These are phyloP conservation scores for Pestalotiopsis sp. DNA, from an alignment of 2,329 filamentous ascomycete species.

Conservation along the genomic window DNA sequence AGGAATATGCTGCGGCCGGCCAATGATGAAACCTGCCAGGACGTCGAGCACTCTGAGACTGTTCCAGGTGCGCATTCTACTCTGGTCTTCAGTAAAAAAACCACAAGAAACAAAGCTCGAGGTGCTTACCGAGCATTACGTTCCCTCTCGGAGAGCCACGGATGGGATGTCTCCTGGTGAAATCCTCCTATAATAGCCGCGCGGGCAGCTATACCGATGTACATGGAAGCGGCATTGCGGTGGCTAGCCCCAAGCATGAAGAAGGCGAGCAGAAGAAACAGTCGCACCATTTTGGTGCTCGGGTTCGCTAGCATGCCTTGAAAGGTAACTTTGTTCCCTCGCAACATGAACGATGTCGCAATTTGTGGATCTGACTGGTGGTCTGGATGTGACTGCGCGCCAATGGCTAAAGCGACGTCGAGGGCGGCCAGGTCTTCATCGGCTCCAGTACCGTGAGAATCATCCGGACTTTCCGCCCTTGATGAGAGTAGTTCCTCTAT, in stretches of 20 bases:
- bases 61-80: not conserved
- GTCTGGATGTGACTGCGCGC: not conserved
- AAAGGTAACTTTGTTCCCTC: not conserved
- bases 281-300: not conserved
- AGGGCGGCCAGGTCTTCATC: not conserved
- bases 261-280: not conserved
- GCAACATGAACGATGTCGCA: not conserved
- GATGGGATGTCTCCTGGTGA: not conserved
- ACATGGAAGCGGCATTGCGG: conserved; percentile 2
- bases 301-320: conserved; percentile 1
- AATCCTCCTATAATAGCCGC: not conserved
- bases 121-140: not conserved
- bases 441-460: too few species aligned
- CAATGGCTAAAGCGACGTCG: not conserved
- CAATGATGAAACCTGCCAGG: not conserved
- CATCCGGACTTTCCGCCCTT: not conserved
- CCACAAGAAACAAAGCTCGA: not conserved
- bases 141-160: not conserved
- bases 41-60: conserved; percentile 1
- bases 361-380: not conserved
- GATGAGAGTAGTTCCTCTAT: not conserved
- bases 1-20: not conserved
- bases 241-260: conserved; percentile 3
- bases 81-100: not conserved
- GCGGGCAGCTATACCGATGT: not conserved